Evolutionary conservation across 2,329 filamentous ascomycete species (phyloP), one percentile per base, ranked within the genome.

Genomic region (Dactylellina sp.): DNA sequence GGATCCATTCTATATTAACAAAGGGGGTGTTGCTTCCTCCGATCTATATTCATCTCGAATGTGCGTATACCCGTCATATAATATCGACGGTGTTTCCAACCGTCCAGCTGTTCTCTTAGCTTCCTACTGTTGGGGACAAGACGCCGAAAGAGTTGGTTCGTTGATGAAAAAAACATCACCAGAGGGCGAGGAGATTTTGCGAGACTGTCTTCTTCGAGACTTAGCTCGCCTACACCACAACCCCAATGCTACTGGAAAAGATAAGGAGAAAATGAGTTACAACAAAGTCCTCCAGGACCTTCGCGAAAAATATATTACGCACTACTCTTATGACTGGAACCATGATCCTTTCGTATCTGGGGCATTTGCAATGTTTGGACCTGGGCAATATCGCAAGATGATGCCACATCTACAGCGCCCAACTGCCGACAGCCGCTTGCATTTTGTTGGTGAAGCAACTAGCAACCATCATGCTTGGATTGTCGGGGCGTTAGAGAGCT

Each of bases 381-480:
- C 82, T 0, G 80, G 81, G 0, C 82, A 83, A 61, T 84, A 82
- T 77, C 77, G 76, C 1, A 78, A 80, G 18, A 37, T 82, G 24
- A 82, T 80, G 46, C 80, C 80, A 0, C 56, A 77, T 1, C 77
- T 83, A 14, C 71, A 76, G 18, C 72, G 74, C 4, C 76, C 78
- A 0, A 68, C 77, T 11, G 79, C 79, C 0, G 71, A 79, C 0
- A 76, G 79, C 0, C 78, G 79, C 3, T 77, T 83, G 0, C 75
- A 80, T 16, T 78, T 83, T 7, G 77, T 79, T 3, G 82, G 82
- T 7, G 82, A 83, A 66, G 81, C 81, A 0, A 56, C 79, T 0
- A 81, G 79, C 7, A 76, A 78, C 0, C 79, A 83, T 18, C 82
- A 83, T 25, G 82, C 80, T 0, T 83, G 82, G 82, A 80, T 83